Conservation (phyloP, 768 basidiomycete species). For the Suillus fuscotomentosus region DNA sequence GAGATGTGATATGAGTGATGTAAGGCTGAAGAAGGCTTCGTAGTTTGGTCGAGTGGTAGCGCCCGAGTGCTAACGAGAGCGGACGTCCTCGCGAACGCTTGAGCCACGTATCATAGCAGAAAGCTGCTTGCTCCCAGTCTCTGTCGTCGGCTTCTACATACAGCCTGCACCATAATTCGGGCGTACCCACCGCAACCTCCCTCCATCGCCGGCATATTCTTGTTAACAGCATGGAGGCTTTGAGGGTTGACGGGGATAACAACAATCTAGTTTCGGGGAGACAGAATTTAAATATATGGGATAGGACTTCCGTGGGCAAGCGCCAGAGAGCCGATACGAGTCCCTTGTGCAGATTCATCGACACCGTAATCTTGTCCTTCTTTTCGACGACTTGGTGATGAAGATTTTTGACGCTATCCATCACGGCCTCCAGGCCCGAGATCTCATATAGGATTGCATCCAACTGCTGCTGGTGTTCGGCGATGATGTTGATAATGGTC, state of each 20-base stretch:
- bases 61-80: constrained; percentile 20
- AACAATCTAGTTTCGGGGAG: constrained; percentile 16
- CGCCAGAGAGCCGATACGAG: constrained; percentile 32
- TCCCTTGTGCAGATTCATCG: constrained; percentile 21
- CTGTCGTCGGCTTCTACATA: constrained; percentile 7
- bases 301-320: constrained; percentile 45
- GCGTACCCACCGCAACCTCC: constrained; percentile 34
- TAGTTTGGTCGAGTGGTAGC: constrained; percentile 1
- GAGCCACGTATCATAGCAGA: constrained; percentile 10
- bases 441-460: constrained; percentile 13
- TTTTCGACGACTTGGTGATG: constrained; percentile 18
- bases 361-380: constrained; percentile 14
- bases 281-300: constrained; percentile 45
- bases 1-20: constrained; percentile 6
- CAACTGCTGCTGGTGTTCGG: constrained; percentile 16
- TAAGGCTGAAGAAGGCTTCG: constrained; percentile 18
- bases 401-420: constrained; percentile 12
- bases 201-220: constrained; percentile 45
- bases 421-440: constrained; percentile 10
- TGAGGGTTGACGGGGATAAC: background rate
- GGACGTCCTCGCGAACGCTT: constrained; percentile 17
- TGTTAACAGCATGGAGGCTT: constrained; percentile 39
- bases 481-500: constrained; percentile 14
- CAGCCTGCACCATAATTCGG: constrained; percentile 49
- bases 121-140: constrained; percentile 13